phyloP scores from a whole-genome alignment of 106 monocot genomes.

The Agapanthus africanus region DNA sequence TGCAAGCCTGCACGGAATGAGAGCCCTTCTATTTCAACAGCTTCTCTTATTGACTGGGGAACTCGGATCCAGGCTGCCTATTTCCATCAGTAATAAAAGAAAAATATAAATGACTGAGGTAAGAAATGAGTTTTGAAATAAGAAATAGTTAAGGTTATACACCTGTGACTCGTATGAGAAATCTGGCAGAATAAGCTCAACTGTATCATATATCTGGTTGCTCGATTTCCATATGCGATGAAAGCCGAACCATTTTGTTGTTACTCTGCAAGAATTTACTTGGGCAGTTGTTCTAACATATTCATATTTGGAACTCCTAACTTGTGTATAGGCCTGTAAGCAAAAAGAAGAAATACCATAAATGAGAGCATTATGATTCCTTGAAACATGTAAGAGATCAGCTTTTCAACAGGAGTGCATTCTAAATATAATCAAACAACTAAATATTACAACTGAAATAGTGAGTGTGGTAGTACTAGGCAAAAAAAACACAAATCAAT shows the following conservation, averaged over 20 bases:
- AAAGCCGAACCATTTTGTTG: conserved; percentile 92
- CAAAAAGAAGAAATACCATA: not conserved
- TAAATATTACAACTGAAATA: no score
- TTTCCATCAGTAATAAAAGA: not conserved
- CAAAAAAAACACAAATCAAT: not conserved
- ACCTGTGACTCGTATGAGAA: conserved; percentile 83
- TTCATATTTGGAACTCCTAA: conserved; percentile 17
- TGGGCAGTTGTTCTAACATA: conserved; percentile 47
- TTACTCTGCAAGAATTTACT: conserved; percentile 66
- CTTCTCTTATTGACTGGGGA: conserved; percentile 45
- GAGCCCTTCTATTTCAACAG: conserved; percentile 44
- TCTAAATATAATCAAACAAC: not conserved
- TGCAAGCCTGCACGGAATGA: conserved; percentile 74
- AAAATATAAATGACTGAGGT: not conserved
- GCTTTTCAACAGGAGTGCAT: not conserved
- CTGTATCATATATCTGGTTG: conserved; percentile 66
- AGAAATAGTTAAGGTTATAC: not conserved
- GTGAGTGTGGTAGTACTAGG: not conserved
- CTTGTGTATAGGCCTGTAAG: conserved; percentile 61
- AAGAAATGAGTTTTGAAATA: not conserved
- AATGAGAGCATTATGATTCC: not conserved
- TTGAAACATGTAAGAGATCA: not conserved
- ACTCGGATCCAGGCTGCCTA: conserved; percentile 84
- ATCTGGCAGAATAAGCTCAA: conserved; percentile 70
- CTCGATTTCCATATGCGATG: conserved; percentile 61